Conservation (phyloP, 306 rosid species). For the Quercus rubra region DNA sequence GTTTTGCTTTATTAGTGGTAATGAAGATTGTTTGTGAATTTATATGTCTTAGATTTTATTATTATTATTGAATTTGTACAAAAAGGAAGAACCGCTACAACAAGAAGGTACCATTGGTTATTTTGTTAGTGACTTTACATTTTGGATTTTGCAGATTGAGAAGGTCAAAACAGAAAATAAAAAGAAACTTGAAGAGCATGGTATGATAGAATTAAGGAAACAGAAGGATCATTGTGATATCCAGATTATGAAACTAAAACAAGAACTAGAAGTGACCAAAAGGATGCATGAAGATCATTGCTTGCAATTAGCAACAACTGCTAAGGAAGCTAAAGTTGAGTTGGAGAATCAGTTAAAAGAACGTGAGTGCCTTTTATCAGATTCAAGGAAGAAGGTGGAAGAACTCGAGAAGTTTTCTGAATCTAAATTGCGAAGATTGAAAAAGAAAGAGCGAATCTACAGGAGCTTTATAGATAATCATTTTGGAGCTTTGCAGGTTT, state of each 20-base stretch:
- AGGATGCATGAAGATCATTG: constrained; percentile 53
- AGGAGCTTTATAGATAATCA: constrained; percentile 48
- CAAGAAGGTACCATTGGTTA: constrained; percentile 10
- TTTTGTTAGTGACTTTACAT: constrained; percentile 1
- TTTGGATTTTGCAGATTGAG: constrained; percentile 53
- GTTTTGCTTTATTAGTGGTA: not conserved
- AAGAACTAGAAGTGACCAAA: constrained; percentile 59
- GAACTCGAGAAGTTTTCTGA: constrained; percentile 72
- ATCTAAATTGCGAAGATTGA: constrained; percentile 76
- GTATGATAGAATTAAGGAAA: constrained; percentile 55
- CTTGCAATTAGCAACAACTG: constrained; percentile 54
- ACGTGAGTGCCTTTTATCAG: constrained; percentile 49
- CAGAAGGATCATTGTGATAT: constrained; percentile 56
- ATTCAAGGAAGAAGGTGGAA: constrained; percentile 62
- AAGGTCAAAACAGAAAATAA: constrained; percentile 66
- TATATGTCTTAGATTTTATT: not conserved
- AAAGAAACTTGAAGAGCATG: constrained; percentile 77
- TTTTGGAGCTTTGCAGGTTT: constrained; percentile 69
- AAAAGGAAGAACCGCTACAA: not conserved
- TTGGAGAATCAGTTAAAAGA: constrained; percentile 59
- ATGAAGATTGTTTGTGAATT: not conserved
- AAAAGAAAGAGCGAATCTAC: constrained; percentile 66
- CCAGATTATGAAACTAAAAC: constrained; percentile 60
- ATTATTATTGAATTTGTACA: not conserved
- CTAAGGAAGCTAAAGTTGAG: constrained; percentile 57